phyloP scores from a whole-genome alignment of 2,329 filamentous ascomycete species.

The Rhinocladiella mackenziei region DNA sequence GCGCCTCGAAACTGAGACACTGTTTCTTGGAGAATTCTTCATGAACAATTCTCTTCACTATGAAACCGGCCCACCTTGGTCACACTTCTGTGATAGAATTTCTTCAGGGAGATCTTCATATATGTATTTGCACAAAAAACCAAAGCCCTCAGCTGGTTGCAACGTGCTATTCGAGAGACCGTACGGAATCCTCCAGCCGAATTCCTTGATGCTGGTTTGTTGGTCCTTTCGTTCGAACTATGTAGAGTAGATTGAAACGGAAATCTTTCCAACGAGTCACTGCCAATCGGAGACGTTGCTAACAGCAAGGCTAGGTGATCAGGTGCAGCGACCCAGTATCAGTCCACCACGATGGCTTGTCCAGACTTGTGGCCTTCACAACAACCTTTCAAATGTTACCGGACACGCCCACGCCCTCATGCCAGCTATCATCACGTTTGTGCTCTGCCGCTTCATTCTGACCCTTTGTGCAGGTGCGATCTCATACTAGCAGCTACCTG shows the following conservation, averaged over 20 bases:
- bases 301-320: conserved; percentile 7
- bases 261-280: too few relatives aligned
- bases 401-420: conserved; percentile 1
- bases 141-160: conserved; percentile 5
- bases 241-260: too few relatives aligned
- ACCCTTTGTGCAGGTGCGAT: conserved; percentile 5
- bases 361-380: conserved; percentile 5
- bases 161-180: conserved; percentile 1
- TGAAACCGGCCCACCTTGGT: conserved; percentile 4
- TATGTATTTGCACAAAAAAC: conserved; percentile 5
- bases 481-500: conserved; percentile 9
- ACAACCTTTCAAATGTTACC: neutral
- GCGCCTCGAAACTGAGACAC: neutral
- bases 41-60: conserved; percentile 11
- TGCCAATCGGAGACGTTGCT: too few relatives aligned
- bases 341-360: conserved; percentile 7
- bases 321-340: conserved; percentile 3
- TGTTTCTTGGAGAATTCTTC: conserved; percentile 2
- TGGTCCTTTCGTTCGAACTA: conserved; percentile 12
- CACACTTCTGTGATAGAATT: conserved; percentile 9
- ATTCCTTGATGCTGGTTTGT: conserved; percentile 4
- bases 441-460: neutral
- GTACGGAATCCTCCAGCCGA: neutral
- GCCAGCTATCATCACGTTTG: conserved; percentile 6
- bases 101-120: conserved; percentile 3